Percentiles rank a stretch among this genome's conserved stretches.
These are phyloP conservation scores for Diversispora eburnea DNA, from an alignment of 192 early-diverging fungal species.

Conservation along the genomic window DNA sequence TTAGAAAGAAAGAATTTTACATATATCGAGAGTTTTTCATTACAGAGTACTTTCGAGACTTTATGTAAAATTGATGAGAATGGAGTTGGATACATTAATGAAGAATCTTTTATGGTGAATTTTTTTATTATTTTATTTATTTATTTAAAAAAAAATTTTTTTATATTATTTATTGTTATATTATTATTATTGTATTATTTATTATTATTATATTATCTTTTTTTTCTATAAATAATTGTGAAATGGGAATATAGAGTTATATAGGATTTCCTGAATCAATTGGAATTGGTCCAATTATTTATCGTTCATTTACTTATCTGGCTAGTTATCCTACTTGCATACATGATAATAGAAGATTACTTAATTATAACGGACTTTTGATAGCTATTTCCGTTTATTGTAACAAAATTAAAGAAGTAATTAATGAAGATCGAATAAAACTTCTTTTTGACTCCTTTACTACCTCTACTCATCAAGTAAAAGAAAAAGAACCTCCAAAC, in stretches of 20 bases:
- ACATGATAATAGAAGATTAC: neutral
- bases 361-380: slow-evolving; percentile 12
- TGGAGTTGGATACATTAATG: neutral
- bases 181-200: neutral
- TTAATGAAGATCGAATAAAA: slow-evolving; percentile 15
- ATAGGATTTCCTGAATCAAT: slow-evolving; percentile 2
- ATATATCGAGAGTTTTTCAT: slow-evolving; percentile 15
- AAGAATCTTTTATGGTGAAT: slow-evolving; percentile 18
- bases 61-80: neutral
- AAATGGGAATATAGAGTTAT: neutral
- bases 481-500: neutral
- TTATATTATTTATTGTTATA: neutral
- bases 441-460: slow-evolving; percentile 22
- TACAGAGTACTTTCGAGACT: slow-evolving; percentile 7
- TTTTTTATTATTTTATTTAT: neutral
- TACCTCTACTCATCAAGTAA: neutral
- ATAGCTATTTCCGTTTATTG: slow-evolving; percentile 16
- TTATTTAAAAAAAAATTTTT: neutral
- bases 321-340: neutral
- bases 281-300: slow-evolving; percentile 1
- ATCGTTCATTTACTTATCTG: slow-evolving; percentile 17
- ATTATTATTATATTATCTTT: neutral
- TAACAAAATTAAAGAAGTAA: slow-evolving; percentile 1
- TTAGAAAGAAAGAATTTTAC: slow-evolving; percentile 1
- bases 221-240: neutral